phyloP scores from a whole-genome alignment of 768 basidiomycete species.

The Kwoniella europaea region DNA sequence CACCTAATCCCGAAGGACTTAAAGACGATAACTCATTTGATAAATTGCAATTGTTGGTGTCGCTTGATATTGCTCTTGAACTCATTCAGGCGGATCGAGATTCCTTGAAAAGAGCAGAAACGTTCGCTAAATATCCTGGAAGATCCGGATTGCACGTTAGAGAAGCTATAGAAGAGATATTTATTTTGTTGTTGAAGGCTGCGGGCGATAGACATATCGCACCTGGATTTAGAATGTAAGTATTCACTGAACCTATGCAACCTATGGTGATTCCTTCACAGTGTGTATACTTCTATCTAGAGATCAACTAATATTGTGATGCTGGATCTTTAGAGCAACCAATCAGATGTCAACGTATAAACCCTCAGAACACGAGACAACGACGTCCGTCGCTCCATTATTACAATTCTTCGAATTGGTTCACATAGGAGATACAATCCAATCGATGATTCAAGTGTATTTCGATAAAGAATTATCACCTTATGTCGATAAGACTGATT shows the following conservation, averaged over 20 bases:
- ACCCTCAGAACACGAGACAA: conserved; percentile 81
- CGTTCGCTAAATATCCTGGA: conserved; percentile 84
- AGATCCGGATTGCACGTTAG: conserved; percentile 82
- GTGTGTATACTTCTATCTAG: no score
- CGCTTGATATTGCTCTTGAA: conserved; percentile 85
- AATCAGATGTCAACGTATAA: conserved; percentile 87
- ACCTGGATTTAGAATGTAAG: conserved; percentile 77
- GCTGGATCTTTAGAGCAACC: conserved; percentile 67
- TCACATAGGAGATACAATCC: conserved; percentile 95
- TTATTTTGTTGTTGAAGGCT: conserved; percentile 79
- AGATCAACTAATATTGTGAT: neutral
- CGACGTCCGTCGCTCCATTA: conserved; percentile 84
- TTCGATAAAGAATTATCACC: conserved; percentile 92
- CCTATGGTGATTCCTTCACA: neutral
- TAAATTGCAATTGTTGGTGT: conserved; percentile 83
- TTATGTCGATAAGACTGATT: conserved; percentile 91
- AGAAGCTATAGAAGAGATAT: conserved; percentile 92
- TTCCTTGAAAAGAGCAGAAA: conserved; percentile 87
- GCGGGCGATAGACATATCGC: conserved; percentile 78
- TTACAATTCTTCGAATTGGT: conserved; percentile 97
- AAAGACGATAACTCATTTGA: conserved; percentile 57
- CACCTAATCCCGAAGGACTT: conserved; percentile 10
- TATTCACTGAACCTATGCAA: conserved; percentile 11
- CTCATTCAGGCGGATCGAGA: conserved; percentile 93
- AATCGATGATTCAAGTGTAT: conserved; percentile 96